Evolutionary conservation across 2,329 filamentous ascomycete species (phyloP), one percentile per base, ranked within the genome.

Genomic region (Zymoseptoria pseudotritici): DNA sequence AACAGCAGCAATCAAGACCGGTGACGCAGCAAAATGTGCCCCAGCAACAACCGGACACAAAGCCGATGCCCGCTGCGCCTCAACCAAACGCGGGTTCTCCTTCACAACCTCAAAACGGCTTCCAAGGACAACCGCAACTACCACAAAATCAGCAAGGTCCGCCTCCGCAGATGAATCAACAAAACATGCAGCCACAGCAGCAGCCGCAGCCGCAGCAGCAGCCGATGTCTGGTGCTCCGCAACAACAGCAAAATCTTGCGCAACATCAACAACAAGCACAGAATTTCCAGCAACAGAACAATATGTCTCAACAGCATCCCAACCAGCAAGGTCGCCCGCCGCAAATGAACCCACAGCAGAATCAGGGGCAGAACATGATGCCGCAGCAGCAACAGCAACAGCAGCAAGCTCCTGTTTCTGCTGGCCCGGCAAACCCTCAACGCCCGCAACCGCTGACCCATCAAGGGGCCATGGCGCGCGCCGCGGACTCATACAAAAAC

Each of bases 381-480:
- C 63, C 60, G 49, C 63, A 61, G 31, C 62, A 63, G 54, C 63
- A 63, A 54, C 64, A 64, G 36, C 59, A 58, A 50, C 60, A 61
- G 20, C 66, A 65, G 50, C 63, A 63, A 21, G 60, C 49, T 13
- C 59, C 62, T 24, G 61, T 61, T 58, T 66, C 54, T 46, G 61
- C 62, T 46, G 53, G 52, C 19, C 66, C 64, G 51, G 64, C 63
- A 36, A 61, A 61, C 36, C 65, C 59, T 13, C 65, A 68, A 24
- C 66, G 64, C n/a, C 70, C 70, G 22, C 70, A 71, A 55, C 54
- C 68, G 13, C 74, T 79, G 53, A 74, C 75, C 20, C 78, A 79
- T 63, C 73, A 76, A 64, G 76, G 75, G 49, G 78, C 78, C 2
- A 74, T 79, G 60, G 71, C 69, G 58, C 73, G 74, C 50, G 77